These are phyloP conservation scores for Microthlaspi erraticum DNA, from an alignment of 345 rosid genomes.

Conservation along the genomic window DNA sequence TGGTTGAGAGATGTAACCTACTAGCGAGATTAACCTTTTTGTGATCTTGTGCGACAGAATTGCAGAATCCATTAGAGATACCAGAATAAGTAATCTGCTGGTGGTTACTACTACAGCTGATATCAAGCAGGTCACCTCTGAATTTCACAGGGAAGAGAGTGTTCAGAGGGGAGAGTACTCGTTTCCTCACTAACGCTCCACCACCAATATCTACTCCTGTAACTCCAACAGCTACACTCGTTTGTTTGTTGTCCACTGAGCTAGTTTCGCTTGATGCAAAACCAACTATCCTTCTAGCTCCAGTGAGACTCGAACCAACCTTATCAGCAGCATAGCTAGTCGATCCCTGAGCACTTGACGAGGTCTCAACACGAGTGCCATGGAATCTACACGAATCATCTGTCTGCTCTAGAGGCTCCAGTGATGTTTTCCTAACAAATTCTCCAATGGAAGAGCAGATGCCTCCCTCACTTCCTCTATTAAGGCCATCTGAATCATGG, in stretches of 20 bases:
- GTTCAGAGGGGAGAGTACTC: slow-evolving; percentile 73
- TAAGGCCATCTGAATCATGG: slow-evolving; percentile 62
- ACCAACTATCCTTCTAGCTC: slow-evolving; percentile 81
- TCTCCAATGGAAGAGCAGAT: slow-evolving; percentile 57
- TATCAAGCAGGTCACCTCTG: slow-evolving; percentile 62
- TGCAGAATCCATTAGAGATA: too few species aligned
- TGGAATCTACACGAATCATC: slow-evolving; percentile 50
- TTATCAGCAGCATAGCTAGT: slow-evolving; percentile 49
- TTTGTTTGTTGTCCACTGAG: slow-evolving; percentile 40
- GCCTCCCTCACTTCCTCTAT: slow-evolving; percentile 46
- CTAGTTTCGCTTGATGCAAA: slow-evolving; percentile 59
- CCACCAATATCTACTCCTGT: slow-evolving; percentile 51
- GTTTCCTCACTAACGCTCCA: slow-evolving; percentile 69
- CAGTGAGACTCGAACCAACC: slow-evolving; percentile 47
- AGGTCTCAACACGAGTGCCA: slow-evolving; percentile 42
- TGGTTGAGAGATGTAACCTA: slow-evolving; percentile 40
- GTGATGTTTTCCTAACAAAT: slow-evolving; percentile 57
- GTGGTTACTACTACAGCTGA: slow-evolving; percentile 52
- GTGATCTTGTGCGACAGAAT: too few species aligned
- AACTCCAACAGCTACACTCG: slow-evolving; percentile 49
- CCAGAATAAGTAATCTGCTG: too few species aligned
- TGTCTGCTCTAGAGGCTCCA: slow-evolving; percentile 52
- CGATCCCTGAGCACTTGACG: slow-evolving; percentile 54
- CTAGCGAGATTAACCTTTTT: slow-evolving; percentile 64
- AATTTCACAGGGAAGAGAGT: slow-evolving; percentile 60